Percentiles rank a stretch among this genome's conserved stretches.
Evolutionary conservation across 139 green algal genomes (phyloP).

Genomic region (Closterium sp.): DNA sequence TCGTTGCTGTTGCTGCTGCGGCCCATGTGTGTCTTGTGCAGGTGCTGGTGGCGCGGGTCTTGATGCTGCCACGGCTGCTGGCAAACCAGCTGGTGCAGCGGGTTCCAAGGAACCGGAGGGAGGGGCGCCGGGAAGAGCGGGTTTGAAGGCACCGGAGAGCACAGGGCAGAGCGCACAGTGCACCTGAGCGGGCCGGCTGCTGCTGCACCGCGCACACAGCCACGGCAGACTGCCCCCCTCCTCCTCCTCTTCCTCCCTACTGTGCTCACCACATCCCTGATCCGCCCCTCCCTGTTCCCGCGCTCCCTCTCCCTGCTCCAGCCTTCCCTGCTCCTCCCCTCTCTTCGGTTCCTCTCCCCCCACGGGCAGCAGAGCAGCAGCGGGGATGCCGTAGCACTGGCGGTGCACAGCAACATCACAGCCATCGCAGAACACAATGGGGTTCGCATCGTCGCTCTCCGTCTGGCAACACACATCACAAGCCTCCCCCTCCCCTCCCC

Average conservation of each 20-base stretch:
- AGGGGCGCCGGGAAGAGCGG: not conserved
- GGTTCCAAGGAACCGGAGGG: not conserved
- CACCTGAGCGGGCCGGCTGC: not conserved
- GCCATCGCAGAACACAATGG: conserved; percentile 55
- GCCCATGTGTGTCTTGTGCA: too few species aligned
- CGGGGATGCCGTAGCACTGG: conserved; percentile 60
- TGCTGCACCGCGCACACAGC: not conserved
- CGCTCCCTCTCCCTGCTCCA: too few species aligned
- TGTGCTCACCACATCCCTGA: not conserved
- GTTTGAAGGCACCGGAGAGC: conserved; percentile 45
- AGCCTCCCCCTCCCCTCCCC: not conserved
- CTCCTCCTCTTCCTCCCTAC: not conserved
- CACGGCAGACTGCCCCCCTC: not conserved
- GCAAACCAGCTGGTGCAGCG: too few species aligned
- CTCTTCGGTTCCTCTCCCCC: not conserved
- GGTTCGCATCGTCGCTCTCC: conserved; percentile 51
- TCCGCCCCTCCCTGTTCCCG: too few species aligned
- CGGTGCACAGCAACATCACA: conserved; percentile 59
- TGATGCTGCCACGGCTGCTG: too few species aligned
- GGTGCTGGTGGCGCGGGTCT: too few species aligned
- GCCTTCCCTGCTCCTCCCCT: too few species aligned
- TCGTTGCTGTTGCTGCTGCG: not conserved
- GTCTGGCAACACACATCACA: conserved; percentile 52
- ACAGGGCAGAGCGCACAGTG: conserved; percentile 40
- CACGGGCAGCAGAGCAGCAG: conserved; percentile 46